phyloP scores from a whole-genome alignment of 2,329 filamentous ascomycete genomes.

The Microcyclosporella mali region DNA sequence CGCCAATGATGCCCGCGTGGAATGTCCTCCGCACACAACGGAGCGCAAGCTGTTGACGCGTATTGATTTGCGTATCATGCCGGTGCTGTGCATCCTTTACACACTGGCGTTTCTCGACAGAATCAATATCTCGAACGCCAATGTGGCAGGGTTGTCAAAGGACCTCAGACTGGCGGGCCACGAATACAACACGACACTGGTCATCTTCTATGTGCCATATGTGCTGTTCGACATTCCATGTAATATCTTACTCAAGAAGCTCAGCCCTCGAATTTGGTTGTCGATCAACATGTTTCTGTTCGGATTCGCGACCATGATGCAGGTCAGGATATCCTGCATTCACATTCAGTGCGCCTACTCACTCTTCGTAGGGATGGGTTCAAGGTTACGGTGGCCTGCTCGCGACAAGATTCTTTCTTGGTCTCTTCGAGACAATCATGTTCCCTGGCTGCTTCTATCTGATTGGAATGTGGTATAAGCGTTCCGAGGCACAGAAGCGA shows the following conservation, averaged over 20 bases:
- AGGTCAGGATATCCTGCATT: no score
- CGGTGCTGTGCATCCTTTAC: constrained; percentile 51
- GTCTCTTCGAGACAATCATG: constrained; percentile 23
- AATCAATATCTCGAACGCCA: constrained; percentile 68
- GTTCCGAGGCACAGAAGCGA: constrained; percentile 61
- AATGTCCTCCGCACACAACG: no score
- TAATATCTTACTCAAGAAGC: constrained; percentile 69
- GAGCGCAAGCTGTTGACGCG: constrained; percentile 44
- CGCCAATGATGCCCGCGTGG: no score
- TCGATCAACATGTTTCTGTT: no score
- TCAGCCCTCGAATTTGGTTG: constrained; percentile 71
- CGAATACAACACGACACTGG: constrained; percentile 69
- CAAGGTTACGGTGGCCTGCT: constrained; percentile 27
- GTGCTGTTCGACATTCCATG: constrained; percentile 71
- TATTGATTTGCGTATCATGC: constrained; percentile 48
- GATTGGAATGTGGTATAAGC: constrained; percentile 59
- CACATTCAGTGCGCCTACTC: no score
- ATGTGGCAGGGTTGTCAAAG: constrained; percentile 48
- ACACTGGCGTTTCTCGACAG: constrained; percentile 66
- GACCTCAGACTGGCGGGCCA: constrained; percentile 58
- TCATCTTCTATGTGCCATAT: constrained; percentile 85
- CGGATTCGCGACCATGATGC: no score
- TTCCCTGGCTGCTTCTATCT: constrained; percentile 1
- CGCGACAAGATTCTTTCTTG: constrained; percentile 28
- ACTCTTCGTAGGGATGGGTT: no score